Conservation (phyloP, 2,329 filamentous ascomycete species). For the Davidsoniella eucalypti region DNA sequence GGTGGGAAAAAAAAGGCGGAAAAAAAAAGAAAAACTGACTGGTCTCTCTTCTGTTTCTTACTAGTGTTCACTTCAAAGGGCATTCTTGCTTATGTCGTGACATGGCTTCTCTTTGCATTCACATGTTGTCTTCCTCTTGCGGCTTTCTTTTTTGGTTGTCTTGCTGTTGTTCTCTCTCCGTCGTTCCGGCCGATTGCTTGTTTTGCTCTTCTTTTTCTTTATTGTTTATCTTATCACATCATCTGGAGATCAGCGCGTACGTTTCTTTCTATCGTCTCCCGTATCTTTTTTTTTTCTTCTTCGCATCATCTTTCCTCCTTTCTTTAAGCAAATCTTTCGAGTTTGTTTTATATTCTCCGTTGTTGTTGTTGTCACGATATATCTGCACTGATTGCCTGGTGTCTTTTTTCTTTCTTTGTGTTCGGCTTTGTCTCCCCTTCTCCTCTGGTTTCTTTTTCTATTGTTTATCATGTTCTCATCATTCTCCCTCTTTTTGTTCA, state of each 20-base stretch:
- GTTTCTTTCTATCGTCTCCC: neutral
- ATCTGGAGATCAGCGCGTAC: neutral
- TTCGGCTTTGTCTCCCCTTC: neutral
- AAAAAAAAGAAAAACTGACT: too few relatives aligned
- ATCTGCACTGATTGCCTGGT: constrained; percentile 3
- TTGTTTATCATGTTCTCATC: constrained; percentile 10
- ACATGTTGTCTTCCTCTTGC: neutral
- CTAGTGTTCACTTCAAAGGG: too few relatives aligned
- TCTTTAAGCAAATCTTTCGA: neutral
- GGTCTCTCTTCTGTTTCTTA: too few relatives aligned
- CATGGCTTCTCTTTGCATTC: too few relatives aligned
- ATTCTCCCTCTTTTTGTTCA: constrained; percentile 9
- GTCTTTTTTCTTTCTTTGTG: neutral
- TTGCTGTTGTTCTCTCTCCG: neutral
- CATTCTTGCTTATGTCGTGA: too few relatives aligned
- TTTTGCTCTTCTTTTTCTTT: constrained; percentile 7
- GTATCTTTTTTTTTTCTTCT: neutral
- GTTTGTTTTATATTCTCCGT: neutral
- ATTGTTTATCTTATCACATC: neutral
- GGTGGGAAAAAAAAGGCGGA: too few relatives aligned
- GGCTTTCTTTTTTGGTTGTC: constrained; percentile 9
- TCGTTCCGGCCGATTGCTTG: neutral
- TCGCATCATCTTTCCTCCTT: constrained; percentile 3
- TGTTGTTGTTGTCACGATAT: neutral
- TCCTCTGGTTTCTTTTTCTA: constrained; percentile 9